Base-by-base conservation (phyloP, 2,329 filamentous ascomycete species). In the Elsinoe necatrix region DNA sequence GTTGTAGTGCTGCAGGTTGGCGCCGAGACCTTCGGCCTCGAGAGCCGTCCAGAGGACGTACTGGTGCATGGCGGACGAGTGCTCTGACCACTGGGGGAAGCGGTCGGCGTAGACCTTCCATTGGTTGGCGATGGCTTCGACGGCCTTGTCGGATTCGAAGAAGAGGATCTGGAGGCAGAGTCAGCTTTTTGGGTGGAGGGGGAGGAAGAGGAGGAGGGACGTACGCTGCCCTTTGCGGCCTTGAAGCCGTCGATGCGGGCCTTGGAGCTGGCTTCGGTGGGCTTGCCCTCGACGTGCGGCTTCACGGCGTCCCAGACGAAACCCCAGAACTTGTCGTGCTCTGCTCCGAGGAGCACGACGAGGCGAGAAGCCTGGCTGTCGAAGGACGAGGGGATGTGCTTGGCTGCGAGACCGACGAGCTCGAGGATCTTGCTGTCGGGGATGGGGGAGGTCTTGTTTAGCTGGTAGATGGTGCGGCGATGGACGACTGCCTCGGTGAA, bases 1-100 rank as follows among this genome's bases (percentile, higher is more conserved):
- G 80, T 89, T 93, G 79, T 95, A 95, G 77, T 95, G 90, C 79
- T 95, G 90, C 55, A 95, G 79, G 78, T 91, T 95, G 69, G 85
- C 87, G 62, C 89, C 89, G 57, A 95, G 81, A 27, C 90, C 89
- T 69, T 93, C 89, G 59, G 84, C 79, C 74, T 91, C 87, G 57
- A 95, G 82, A 3, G 85, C 87, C 16, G 84, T 85, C 90, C 90
- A 95, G 63, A 89, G 69, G 62, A 82, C 77, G 73, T 81, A 86
- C 77, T 95, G 87, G 67, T 88, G 81, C 83, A 95, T 95, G 71
- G 80, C 91, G 69, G 80, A 80, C 61, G 84, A 83, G 74, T 95
- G 89, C 61, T 80, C 75, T 57, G 83, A 83, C 87, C 88, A 95
- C 64, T 69, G 68, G 60, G 83, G 83, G 79, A 95, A 95, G 64